These are phyloP conservation scores for Prunus davidiana DNA, from an alignment of 306 rosid genomes.

Conservation along the genomic window DNA sequence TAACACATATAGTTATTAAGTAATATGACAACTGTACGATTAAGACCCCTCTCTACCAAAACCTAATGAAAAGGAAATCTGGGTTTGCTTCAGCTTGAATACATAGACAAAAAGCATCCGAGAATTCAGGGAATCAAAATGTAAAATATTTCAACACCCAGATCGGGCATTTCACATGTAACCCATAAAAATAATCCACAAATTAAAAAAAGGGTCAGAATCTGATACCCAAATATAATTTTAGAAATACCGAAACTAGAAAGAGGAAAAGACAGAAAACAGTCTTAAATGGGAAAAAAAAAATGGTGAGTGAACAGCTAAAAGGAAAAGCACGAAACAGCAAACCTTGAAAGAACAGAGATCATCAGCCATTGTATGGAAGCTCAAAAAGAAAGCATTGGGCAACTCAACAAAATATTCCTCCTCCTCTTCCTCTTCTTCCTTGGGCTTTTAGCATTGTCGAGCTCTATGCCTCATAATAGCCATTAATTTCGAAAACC, in stretches of 20 bases:
- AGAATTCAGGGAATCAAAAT: neutral
- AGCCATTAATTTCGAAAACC: conserved; percentile 7
- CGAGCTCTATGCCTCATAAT: conserved; percentile 37
- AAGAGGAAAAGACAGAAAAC: neutral
- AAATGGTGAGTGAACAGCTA: neutral
- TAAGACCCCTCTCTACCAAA: neutral
- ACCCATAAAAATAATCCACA: conserved; percentile 32
- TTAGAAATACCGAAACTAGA: neutral
- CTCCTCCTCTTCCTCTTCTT: neutral
- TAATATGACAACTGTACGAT: neutral
- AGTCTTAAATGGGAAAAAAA: neutral
- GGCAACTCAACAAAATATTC: conserved; percentile 33
- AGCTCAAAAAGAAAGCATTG: conserved; percentile 70
- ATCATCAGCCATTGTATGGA: conserved; percentile 77
- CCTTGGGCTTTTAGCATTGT: conserved; percentile 9
- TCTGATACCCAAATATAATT: conserved; percentile 14
- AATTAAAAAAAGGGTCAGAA: conserved; percentile 14
- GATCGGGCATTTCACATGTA: conserved; percentile 51
- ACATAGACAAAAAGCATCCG: conserved; percentile 16
- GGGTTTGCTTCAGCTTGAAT: conserved; percentile 37
- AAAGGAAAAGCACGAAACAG: neutral
- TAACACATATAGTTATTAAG: neutral
- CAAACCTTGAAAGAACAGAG: conserved; percentile 75
- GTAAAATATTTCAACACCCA: conserved; percentile 29
- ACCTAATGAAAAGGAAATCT: conserved; percentile 8